Base-by-base conservation (phyloP, 345 rosid species). In the Lepidium sativum region DNA sequence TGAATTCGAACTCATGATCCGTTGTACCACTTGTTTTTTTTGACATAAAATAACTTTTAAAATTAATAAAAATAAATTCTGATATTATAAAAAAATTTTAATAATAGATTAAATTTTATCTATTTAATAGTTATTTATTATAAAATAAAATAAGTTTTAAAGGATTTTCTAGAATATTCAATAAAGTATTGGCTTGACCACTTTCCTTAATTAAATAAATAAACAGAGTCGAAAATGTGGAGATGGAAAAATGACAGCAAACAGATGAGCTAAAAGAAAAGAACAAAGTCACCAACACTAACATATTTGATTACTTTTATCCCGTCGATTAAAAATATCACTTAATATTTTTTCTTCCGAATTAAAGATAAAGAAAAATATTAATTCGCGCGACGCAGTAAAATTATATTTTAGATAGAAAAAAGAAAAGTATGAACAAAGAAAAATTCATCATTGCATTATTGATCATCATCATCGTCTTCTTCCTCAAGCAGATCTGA, bases 401-500 rank as follows among this genome's bases (percentile, higher is more conserved):
- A 40, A 64, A 14, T 8, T 45, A 54, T 54, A 70, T 33, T 62
- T 71, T 39, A 32, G n/a, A 52, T 16, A 44, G 7, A 7, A 21
- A 50, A 31, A n/a, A n/a, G 3, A 37, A 38, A 53, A 29, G 13
- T 72, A 72, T 72, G 62, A 66, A 72, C 77, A 72, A 60, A 66
- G 35, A 51, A 50, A 66, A 66, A 52, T 37, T 27, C 43, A 53
- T 29, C 33, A 53, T 49, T 21, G 70, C 54, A 72, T 65, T 43
- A 72, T 59, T 60, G 63, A 50, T 59, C 67, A 41, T 71, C 66
- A 44, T 78, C n/a, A n/a, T n/a, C n/a, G n/a, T n/a, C 73, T 63
- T 81, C 78, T 45, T 82, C 85, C 27, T 78, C 79, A 77, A 80
- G 82, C 31, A 67, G 78, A 87, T 87, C 92, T 74, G 92, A 33